Evolutionary conservation across 108 stramenopile species (phyloP).

Genomic region (Cyclotella kingstonii): DNA sequence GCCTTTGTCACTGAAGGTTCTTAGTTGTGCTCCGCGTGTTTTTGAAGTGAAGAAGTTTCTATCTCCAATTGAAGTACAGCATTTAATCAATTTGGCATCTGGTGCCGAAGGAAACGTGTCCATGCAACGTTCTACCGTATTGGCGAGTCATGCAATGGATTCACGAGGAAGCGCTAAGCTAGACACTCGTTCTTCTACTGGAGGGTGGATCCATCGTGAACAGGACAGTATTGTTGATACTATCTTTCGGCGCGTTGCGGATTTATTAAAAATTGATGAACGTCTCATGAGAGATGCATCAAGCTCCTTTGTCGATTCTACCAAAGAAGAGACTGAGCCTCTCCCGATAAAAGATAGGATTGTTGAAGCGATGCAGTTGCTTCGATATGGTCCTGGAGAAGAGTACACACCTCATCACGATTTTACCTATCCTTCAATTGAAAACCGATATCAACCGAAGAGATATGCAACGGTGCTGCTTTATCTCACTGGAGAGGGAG

Average conservation of each 20-base stretch:
- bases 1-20: slow-evolving; percentile 46
- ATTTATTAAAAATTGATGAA: slow-evolving; percentile 73
- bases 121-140: slow-evolving; percentile 59
- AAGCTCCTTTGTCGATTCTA: slow-evolving; percentile 9
- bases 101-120: slow-evolving; percentile 40
- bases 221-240: slow-evolving; percentile 61
- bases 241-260: slow-evolving; percentile 78
- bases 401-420: slow-evolving; percentile 90
- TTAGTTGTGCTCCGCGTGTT: slow-evolving; percentile 67
- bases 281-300: slow-evolving; percentile 49
- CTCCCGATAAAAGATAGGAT: slow-evolving; percentile 69
- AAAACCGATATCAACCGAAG: slow-evolving; percentile 76
- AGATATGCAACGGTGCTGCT: slow-evolving; percentile 84
- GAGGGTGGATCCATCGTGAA: slow-evolving; percentile 75
- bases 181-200: slow-evolving; percentile 46
- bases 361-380: slow-evolving; percentile 86
- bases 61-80: slow-evolving; percentile 59
- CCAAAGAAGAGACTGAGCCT: slow-evolving; percentile 23
- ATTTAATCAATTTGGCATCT: slow-evolving; percentile 56
- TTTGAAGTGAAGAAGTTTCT: slow-evolving; percentile 75
- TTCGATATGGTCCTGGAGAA: slow-evolving; percentile 72
- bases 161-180: slow-evolving; percentile 1
- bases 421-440: slow-evolving; percentile 73
- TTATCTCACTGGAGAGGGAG: slow-evolving; percentile 61
- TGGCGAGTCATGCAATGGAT: slow-evolving; percentile 8